phyloP scores from a whole-genome alignment of 1,284 basidiomycete genomes.

The Papiliotrema nemorosa region DNA sequence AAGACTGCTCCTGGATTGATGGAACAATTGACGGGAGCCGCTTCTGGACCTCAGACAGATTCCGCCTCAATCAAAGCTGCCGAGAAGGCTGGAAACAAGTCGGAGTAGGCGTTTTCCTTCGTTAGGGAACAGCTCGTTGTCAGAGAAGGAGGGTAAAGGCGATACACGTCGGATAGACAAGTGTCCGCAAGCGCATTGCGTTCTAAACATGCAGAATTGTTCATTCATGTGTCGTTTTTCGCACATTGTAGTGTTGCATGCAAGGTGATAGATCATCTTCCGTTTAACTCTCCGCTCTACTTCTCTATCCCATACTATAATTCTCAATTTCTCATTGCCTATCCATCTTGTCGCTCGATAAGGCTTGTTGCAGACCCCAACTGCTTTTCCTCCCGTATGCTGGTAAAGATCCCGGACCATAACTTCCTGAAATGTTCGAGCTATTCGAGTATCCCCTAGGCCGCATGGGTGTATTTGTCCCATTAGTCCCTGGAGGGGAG shows the following conservation, averaged over 20 bases:
- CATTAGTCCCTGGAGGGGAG: conserved; percentile 1
- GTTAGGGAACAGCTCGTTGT: background rate
- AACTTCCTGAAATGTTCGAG: conserved; percentile 14
- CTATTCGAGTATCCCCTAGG: conserved; percentile 16
- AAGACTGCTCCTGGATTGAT: conserved; percentile 68
- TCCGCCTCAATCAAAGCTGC: conserved; percentile 80
- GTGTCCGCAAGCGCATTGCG: too few species aligned
- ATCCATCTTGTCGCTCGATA: background rate
- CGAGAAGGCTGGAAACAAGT: conserved; percentile 70
- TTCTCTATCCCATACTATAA: too few species aligned
- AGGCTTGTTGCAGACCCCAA: conserved; percentile 9
- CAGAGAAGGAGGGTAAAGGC: background rate
- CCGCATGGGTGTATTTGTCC: conserved; percentile 12
- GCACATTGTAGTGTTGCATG: too few species aligned
- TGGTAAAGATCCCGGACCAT: background rate
- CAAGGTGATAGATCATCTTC: too few species aligned
- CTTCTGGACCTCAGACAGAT: conserved; percentile 69
- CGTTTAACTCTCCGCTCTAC: too few species aligned
- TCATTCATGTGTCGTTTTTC: too few species aligned
- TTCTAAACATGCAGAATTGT: too few species aligned
- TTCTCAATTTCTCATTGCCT: too few species aligned
- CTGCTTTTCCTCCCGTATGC: conserved; percentile 16
- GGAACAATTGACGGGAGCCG: conserved; percentile 51
- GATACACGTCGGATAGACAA: too few species aligned
- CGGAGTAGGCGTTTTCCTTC: conserved; percentile 2